Evolutionary conservation across 768 basidiomycete genomes (phyloP), one percentile per base, ranked within the genome.

Genomic region (Jaapia argillacea): DNA sequence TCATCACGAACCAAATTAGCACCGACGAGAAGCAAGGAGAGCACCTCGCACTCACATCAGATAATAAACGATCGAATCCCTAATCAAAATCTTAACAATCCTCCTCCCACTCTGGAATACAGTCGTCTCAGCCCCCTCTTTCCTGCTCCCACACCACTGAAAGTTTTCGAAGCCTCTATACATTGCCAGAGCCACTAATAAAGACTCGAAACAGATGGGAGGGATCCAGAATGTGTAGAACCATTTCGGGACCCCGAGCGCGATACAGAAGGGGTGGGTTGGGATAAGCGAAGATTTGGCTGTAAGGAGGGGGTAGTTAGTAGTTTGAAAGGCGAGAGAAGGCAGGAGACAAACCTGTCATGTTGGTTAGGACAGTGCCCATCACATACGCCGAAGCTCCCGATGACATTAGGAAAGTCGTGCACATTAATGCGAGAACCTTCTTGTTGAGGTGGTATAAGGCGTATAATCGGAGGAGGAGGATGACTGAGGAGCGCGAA

Each of bases 221-320:
- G 78, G 78, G 35, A 80, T 68, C 79, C 79, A 81, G 56, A 76
- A 77, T 16, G 67, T 60, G 51, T 66, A 79, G 53, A 77, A 74
- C 31, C 66, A 60, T 5, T 43, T 36, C 4, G 72, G 62, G 4
- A 75, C 51, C 23, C 57, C 66, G 7, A 63, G 46, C 51, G n/a
- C n/a, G n/a, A n/a, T n/a, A n/a, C 78, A 81, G 45, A 74, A 71
- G 4, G 54, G 46, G 5, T 49, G 49, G n/a, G 59, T 51, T 5
- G 36, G 64, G 54, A 51, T 14, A 27, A 4, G 18, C 7, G 16
- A 41, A 10, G 18, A 22, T 41, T 24, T 6, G 46, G 25, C 26
- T 45, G 16, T 46, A 20, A 3, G 49, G 36, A 14, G 41, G 27
- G 5, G 49, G 39, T 48, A 40, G 20, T 1, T 4, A 14, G 36